Evolutionary conservation across 441 rosid species (phyloP).

Genomic region (California macrophylla): DNA sequence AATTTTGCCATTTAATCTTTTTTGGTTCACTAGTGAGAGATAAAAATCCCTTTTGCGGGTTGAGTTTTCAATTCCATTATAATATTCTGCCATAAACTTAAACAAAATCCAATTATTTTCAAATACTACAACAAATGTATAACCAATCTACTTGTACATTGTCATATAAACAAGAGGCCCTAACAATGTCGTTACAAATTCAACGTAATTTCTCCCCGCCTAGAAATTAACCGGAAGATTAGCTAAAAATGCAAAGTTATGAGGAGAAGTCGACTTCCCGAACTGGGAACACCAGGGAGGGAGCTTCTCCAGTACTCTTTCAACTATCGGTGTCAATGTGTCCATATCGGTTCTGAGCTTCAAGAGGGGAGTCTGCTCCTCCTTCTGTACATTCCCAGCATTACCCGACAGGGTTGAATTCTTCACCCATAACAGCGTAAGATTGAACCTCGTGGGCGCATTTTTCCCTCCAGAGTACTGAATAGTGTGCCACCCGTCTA

Average conservation of each 20-base stretch:
- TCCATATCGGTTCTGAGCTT: conserved; percentile 75
- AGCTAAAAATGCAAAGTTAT: conserved; percentile 50
- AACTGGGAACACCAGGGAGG: conserved; percentile 73
- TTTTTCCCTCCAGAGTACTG: conserved; percentile 83
- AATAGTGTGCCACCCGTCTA: conserved; percentile 72
- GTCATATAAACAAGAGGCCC: neutral
- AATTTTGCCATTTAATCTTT: no score
- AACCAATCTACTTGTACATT: neutral
- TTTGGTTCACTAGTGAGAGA: no score
- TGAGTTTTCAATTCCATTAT: no score
- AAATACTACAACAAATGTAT: neutral
- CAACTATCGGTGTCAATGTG: conserved; percentile 51
- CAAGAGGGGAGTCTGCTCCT: conserved; percentile 36
- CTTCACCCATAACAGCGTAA: conserved; percentile 42
- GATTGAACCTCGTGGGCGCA: conserved; percentile 47
- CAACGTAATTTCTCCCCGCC: conserved; percentile 3
- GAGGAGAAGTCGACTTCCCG: conserved; percentile 80
- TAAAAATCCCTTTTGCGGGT: no score
- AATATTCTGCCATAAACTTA: no score
- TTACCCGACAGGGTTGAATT: conserved; percentile 18
- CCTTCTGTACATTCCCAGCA: conserved; percentile 1
- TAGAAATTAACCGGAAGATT: conserved; percentile 50
- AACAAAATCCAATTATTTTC: neutral
- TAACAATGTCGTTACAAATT: neutral
- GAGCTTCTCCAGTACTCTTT: conserved; percentile 42